A percentile compares a stretch with the other conserved stretches of the same genome.
Conservation (phyloP, 306 rosid genomes). For the Glycine tomentella region DNA sequence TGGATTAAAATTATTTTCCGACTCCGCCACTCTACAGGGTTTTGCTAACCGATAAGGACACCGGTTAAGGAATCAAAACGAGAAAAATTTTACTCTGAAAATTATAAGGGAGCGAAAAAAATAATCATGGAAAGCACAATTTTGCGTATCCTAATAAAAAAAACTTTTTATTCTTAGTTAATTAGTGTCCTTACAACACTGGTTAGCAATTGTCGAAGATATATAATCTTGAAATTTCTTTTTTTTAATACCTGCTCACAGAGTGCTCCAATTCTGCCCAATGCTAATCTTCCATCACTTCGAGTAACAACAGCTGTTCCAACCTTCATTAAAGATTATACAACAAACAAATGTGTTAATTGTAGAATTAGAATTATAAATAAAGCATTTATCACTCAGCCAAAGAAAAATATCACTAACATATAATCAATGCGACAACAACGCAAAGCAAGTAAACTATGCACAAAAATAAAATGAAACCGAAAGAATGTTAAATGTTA, state of each 20-base stretch:
- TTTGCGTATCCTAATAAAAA: too few species aligned
- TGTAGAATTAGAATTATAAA: background rate
- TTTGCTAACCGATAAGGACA: too few species aligned
- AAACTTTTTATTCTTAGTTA: too few species aligned
- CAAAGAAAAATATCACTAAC: too few species aligned
- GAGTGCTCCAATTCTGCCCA: slow-evolving; percentile 90
- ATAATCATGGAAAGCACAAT: too few species aligned
- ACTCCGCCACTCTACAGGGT: too few species aligned
- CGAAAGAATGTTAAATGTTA: background rate
- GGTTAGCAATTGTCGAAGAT: too few species aligned
- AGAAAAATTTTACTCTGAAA: too few species aligned
- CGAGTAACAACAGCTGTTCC: slow-evolving; percentile 98
- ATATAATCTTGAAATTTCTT: background rate
- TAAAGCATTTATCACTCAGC: background rate
- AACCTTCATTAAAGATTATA: slow-evolving; percentile 56
- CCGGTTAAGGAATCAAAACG: too few species aligned
- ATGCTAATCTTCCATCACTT: slow-evolving; percentile 86
- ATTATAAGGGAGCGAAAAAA: too few species aligned
- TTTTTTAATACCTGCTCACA: slow-evolving; percentile 79
- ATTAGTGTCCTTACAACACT: too few species aligned
- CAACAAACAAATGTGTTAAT: slow-evolving; percentile 23
- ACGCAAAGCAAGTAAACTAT: background rate
- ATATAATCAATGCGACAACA: background rate
- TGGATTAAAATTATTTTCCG: too few species aligned
- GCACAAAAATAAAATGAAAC: background rate